Evolutionary conservation across 306 rosid species (phyloP).

Genomic region (Pachyrhizus erosus): DNA sequence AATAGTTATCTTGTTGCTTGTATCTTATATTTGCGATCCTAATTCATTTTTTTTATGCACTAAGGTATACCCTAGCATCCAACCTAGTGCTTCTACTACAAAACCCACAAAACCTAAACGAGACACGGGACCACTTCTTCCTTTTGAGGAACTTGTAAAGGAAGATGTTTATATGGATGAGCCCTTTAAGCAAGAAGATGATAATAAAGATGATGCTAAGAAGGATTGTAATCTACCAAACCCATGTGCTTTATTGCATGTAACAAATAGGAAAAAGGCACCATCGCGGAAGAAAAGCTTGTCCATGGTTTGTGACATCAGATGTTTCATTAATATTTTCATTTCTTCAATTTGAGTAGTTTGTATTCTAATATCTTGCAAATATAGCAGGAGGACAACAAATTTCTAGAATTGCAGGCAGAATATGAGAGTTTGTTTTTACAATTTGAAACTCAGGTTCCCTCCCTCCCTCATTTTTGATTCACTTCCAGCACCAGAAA

Average conservation of each 20-base stretch:
- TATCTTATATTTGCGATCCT: conserved; percentile 25
- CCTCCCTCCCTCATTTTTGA: conserved; percentile 2
- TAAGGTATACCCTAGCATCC: conserved; percentile 60
- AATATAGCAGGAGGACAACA: conserved; percentile 70
- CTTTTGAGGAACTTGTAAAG: conserved; percentile 72
- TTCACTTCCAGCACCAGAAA: conserved; percentile 33
- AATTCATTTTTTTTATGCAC: conserved; percentile 34
- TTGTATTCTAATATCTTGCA: conserved; percentile 36
- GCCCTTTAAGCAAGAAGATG: conserved; percentile 55
- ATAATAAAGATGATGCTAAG: conserved; percentile 39
- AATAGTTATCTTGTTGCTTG: conserved; percentile 31
- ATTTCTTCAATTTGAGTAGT: conserved; percentile 32
- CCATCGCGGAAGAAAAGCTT: conserved; percentile 65
- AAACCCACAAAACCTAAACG: conserved; percentile 51
- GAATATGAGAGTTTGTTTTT: conserved; percentile 81
- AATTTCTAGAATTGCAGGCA: conserved; percentile 55
- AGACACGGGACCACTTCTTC: conserved; percentile 79
- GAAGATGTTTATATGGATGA: conserved; percentile 55
- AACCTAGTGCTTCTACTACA: conserved; percentile 57
- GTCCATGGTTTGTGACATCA: conserved; percentile 61
- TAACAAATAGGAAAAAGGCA: conserved; percentile 83
- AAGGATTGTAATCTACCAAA: conserved; percentile 61
- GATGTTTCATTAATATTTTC: conserved; percentile 36
- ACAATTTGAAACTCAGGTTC: conserved; percentile 76
- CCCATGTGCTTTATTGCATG: conserved; percentile 75